Evolutionary conservation across 306 rosid species (phyloP), one percentile per base, ranked within the genome.

Genomic region (Dalbergia cochinchinensis): DNA sequence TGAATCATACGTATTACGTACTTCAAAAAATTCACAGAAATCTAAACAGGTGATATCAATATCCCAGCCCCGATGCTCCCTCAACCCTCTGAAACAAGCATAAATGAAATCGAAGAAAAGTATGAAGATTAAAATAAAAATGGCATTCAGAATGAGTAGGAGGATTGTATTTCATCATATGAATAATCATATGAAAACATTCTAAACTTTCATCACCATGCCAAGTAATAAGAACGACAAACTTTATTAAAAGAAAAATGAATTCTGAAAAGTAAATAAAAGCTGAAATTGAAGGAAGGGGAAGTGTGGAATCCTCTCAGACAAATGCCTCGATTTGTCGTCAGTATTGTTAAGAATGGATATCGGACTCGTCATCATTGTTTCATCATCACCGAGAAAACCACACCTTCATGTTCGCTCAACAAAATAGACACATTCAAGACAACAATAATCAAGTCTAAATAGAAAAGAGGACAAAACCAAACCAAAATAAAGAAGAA

Each of bases 291-390:
- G 18, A 61, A 67, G 37, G 1, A 2, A 45, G 31, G 8, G 48
- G 16, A 70, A 76, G 55, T 66, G 83, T 19, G 86, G 59, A 20
- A 33, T 69, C 72, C 95, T 90, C 97, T 92, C 97, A 92, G 95
- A 92, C 95, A 92, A 92, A 92, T 90, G 97, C 97, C 97, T 92
- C 97, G 93, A 47, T 87, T 84, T 75, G 97, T 92, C 97, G 88
- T 92, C 97, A 92, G 79, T 48, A 65, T 81, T 88, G 58, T 77
- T 44, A 64, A 63, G 87, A 87, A 92, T 89, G 94, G 94, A 89
- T 82, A 90, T 92, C 92, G 68, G 97, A 90, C 97, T 92, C 97
- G 97, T 92, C 97, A 92, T 92, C 97, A 5, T 34, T 80, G 0
- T 53, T 82, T 83, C 76, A 85, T 92, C 93, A 92, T 92, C 97